Evolutionary conservation across 129 eudicot genomes (phyloP), one percentile per base, ranked within the genome.

Genomic region (Artemisia tridentata): DNA sequence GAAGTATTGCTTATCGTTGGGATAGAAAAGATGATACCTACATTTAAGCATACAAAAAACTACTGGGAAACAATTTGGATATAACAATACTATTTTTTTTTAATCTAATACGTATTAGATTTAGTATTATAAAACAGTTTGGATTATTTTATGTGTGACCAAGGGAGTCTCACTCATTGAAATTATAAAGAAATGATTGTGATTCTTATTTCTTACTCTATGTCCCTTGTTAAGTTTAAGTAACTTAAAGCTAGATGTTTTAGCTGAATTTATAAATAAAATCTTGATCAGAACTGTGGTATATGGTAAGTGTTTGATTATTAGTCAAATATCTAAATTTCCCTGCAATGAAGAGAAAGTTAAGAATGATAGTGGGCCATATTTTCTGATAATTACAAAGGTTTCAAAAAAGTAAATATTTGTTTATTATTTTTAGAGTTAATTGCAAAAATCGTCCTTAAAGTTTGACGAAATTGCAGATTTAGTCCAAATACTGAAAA

Each of bases 221-320:
- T 38, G 45, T 38, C 45, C 9, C 45, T 38, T 38, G 45, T 65
- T 45, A 13, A 66, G 71, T 25, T 12, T 6, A 66, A 41, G 41
- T 6, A 58, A 18, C 63, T 63, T 16, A 21, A 27, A 46, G 27
- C 57, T 66, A 66, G 71, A 46, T 47, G 58, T 66, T 23, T 19
- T 5, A 14, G 18, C 31, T 27, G 45, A 64, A 38, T 38, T 38
- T 6, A 41, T 41, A 41, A 64, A 41, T 66, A 15, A n/a, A 23
- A 59, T 68, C 45, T 27, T 68, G 49, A 68, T 51, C 29, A n/a
- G 2, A 34, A 56, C 49, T 20, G 20, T 47, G 7, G 43, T 48
- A 47, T 15, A 11, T 23, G 56, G 10, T 15, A 68, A 29, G 29
- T 11, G 31, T 68, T 53, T 69, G 50, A 53, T 29, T 69, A 15